Conservation (phyloP, 345 rosid genomes). For the Camelina neglecta region DNA sequence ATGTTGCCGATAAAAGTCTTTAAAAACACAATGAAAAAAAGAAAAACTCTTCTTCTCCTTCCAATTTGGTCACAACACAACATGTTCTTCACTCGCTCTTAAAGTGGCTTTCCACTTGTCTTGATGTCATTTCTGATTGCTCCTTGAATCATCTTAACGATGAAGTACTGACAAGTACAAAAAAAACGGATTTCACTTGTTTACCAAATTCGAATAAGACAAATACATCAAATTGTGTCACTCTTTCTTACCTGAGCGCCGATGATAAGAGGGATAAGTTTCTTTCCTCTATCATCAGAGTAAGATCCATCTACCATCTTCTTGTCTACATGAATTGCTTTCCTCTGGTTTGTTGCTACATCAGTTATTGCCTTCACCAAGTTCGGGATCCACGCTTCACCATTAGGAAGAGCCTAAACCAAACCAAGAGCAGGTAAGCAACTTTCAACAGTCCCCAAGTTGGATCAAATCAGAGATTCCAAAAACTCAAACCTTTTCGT, state of each 20-base stretch:
- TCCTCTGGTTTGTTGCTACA: constrained; percentile 64
- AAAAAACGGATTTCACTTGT: background rate
- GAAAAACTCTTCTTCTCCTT: constrained; percentile 30
- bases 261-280: constrained; percentile 61
- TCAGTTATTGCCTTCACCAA: constrained; percentile 65
- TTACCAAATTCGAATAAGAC: constrained; percentile 23
- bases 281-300: constrained; percentile 68
- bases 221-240: background rate
- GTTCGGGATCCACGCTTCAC: constrained; percentile 71
- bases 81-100: constrained; percentile 39
- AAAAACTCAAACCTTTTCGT: constrained; percentile 64
- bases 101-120: constrained; percentile 50
- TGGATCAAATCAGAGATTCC: constrained; percentile 1
- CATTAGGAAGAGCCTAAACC: constrained; percentile 68
- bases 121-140: constrained; percentile 63
- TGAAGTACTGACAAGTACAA: constrained; percentile 55
- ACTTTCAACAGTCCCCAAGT: background rate
- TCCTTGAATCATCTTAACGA: constrained; percentile 63
- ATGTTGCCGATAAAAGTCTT: constrained; percentile 10
- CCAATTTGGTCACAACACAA: constrained; percentile 29
- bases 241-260: constrained; percentile 62
- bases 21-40: background rate
- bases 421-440: constrained; percentile 1
- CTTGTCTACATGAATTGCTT: constrained; percentile 63
- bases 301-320: constrained; percentile 78